Evolutionary conservation across 2,329 filamentous ascomycete species (phyloP).

Genomic region (Diaporthe sp.): DNA sequence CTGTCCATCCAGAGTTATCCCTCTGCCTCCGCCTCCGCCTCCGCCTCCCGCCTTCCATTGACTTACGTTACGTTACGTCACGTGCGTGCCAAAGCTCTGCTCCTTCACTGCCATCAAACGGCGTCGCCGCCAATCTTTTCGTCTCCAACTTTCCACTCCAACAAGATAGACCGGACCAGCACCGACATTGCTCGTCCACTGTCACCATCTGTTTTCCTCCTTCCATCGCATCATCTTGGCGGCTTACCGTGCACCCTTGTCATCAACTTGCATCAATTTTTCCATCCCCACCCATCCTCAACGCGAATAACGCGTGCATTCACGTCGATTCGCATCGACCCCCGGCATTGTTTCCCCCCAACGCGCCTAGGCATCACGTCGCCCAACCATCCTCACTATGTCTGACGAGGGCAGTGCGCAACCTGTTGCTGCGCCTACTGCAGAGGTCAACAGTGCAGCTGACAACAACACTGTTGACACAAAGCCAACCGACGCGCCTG

Average conservation of each 20-base stretch:
- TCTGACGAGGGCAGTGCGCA: slow-evolving; percentile 46
- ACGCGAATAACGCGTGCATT: slow-evolving; percentile 44
- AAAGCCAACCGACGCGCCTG: slow-evolving; percentile 32
- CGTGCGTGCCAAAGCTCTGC: slow-evolving; percentile 24
- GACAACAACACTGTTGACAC: slow-evolving; percentile 29
- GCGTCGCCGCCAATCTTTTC: slow-evolving; percentile 27
- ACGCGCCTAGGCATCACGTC: slow-evolving; percentile 47
- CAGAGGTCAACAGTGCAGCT: slow-evolving; percentile 24
- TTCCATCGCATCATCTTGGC: slow-evolving; percentile 34
- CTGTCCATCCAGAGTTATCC: not conserved
- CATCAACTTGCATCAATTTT: slow-evolving; percentile 39
- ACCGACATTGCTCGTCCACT: slow-evolving; percentile 31
- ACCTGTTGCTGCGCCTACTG: slow-evolving; percentile 41
- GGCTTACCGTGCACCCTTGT: slow-evolving; percentile 21
- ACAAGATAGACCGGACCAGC: slow-evolving; percentile 34
- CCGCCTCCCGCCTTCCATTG: slow-evolving; percentile 17
- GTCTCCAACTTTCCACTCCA: slow-evolving; percentile 41
- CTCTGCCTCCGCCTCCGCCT: slow-evolving; percentile 14
- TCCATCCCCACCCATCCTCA: slow-evolving; percentile 36
- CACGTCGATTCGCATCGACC: slow-evolving; percentile 34
- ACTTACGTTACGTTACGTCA: slow-evolving; percentile 27
- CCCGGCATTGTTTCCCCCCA: slow-evolving; percentile 37
- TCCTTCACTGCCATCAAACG: slow-evolving; percentile 24
- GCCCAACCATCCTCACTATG: slow-evolving; percentile 45
- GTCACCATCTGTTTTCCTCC: slow-evolving; percentile 29